A percentile compares a stretch with the other conserved stretches of the same genome.
These are phyloP conservation scores for Rhynchospora tenuis DNA, from an alignment of 176 grass and related monocot species.

Conservation along the genomic window DNA sequence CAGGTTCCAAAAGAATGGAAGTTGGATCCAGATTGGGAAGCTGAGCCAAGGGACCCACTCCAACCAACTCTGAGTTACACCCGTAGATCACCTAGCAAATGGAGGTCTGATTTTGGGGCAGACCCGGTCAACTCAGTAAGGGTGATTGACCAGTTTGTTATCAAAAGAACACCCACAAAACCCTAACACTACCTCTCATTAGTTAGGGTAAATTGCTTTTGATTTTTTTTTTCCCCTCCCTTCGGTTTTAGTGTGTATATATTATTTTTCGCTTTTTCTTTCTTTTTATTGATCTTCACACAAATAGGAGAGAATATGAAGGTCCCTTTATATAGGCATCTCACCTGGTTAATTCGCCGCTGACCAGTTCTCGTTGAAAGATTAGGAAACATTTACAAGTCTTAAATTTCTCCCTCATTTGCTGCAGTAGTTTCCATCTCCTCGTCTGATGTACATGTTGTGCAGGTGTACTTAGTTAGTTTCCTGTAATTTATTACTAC, in stretches of 20 bases:
- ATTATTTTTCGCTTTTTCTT: not conserved
- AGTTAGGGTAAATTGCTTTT: not conserved
- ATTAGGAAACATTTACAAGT: not conserved
- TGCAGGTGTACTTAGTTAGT: not conserved
- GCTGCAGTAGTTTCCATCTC: not conserved
- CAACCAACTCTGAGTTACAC: conserved; percentile 61
- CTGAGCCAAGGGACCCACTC: conserved; percentile 60
- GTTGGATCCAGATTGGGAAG: conserved; percentile 91
- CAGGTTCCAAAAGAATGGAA: conserved; percentile 96
- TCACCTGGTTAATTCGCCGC: not conserved
- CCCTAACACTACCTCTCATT: conserved; percentile 7
- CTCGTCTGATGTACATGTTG: not conserved
- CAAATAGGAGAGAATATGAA: not conserved
- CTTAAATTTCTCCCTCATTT: not conserved
- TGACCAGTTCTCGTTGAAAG: not conserved
- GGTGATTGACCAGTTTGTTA: conserved; percentile 69
- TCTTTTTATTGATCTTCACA: not conserved
- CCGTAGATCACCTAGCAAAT: conserved; percentile 81
- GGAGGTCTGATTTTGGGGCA: conserved; percentile 47
- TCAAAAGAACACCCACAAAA: conserved; percentile 34
- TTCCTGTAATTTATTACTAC: not conserved
- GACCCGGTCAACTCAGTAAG: conserved; percentile 58
- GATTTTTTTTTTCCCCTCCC: not conserved
- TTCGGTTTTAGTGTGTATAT: conserved; percentile 8
- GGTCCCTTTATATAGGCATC: not conserved